phyloP scores from a whole-genome alignment of 2,329 filamentous ascomycete species.

The Xylaria sp. region DNA sequence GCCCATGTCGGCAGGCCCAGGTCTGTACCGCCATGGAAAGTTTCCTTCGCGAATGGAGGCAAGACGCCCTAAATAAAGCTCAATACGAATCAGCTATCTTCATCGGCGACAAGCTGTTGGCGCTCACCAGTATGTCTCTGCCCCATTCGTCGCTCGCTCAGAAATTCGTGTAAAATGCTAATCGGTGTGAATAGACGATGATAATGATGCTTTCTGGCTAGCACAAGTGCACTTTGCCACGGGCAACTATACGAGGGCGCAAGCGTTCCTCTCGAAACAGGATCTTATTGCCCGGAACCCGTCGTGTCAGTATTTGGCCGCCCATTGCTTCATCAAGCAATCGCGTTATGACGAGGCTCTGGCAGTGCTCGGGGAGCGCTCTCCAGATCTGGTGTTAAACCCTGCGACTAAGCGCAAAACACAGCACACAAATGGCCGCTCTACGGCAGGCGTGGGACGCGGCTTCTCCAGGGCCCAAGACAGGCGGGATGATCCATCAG shows the following conservation, averaged over 20 bases:
- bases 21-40: constrained; percentile 75
- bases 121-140: constrained; percentile 82
- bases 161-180: constrained; percentile 24
- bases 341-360: constrained; percentile 90
- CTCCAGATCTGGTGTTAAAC: constrained; percentile 83
- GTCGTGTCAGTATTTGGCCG: constrained; percentile 91
- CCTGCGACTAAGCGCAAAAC: constrained; percentile 74
- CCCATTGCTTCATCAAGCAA: constrained; percentile 94
- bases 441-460: constrained; percentile 40
- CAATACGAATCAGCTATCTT: constrained; percentile 98
- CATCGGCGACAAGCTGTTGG: constrained; percentile 95
- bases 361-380: constrained; percentile 85
- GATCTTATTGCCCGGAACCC: constrained; percentile 84
- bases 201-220: constrained; percentile 95
- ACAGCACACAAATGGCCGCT: constrained; percentile 63
- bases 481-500: constrained; percentile 51
- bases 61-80: constrained; percentile 94
- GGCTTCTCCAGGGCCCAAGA: constrained; percentile 41
- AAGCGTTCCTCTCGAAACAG: constrained; percentile 84
- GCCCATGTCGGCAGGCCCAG: constrained; percentile 29
- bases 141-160: constrained; percentile 17
- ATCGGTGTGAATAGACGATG: constrained; percentile 72
- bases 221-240: constrained; percentile 98
- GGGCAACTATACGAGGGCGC: constrained; percentile 92
- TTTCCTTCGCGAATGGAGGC: constrained; percentile 92